These are phyloP conservation scores for Rubus parviflorus DNA, from an alignment of 306 rosid genomes.

Conservation along the genomic window DNA sequence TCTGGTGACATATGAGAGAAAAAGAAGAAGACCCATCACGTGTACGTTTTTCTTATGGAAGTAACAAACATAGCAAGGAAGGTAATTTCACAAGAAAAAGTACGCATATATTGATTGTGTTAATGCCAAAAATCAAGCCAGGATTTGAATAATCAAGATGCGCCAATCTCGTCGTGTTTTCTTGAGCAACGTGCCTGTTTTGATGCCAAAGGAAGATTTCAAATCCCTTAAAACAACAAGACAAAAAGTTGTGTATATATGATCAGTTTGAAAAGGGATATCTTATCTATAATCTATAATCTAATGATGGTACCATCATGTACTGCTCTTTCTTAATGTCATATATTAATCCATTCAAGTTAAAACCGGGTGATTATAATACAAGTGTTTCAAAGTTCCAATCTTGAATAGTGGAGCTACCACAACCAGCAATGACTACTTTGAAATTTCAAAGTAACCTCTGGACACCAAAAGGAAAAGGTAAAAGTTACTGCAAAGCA, in stretches of 20 bases:
- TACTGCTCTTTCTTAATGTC: not conserved
- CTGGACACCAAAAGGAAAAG: not conserved
- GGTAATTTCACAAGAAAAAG: not conserved
- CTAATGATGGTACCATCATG: conserved; percentile 12
- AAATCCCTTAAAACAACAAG: not conserved
- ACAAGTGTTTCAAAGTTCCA: not conserved
- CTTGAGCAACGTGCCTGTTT: conserved; percentile 10
- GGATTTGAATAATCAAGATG: not conserved
- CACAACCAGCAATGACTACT: not conserved
- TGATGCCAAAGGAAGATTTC: not conserved
- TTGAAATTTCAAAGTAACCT: not conserved
- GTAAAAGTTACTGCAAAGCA: not conserved
- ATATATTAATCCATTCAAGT: not conserved
- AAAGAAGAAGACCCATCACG: conserved; percentile 9
- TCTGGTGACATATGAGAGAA: conserved; percentile 9
- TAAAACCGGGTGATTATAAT: not conserved
- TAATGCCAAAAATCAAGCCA: not conserved
- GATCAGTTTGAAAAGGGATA: not conserved
- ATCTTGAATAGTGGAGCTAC: not conserved
- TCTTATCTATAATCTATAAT: not conserved
- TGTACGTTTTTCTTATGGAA: not conserved
- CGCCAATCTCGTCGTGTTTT: conserved; percentile 5
- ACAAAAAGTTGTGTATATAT: not conserved
- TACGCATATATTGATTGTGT: not conserved
- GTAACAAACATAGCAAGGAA: not conserved